These are phyloP conservation scores for Skeletonema menzelii DNA, from an alignment of 108 stramenopile species.

Conservation along the genomic window DNA sequence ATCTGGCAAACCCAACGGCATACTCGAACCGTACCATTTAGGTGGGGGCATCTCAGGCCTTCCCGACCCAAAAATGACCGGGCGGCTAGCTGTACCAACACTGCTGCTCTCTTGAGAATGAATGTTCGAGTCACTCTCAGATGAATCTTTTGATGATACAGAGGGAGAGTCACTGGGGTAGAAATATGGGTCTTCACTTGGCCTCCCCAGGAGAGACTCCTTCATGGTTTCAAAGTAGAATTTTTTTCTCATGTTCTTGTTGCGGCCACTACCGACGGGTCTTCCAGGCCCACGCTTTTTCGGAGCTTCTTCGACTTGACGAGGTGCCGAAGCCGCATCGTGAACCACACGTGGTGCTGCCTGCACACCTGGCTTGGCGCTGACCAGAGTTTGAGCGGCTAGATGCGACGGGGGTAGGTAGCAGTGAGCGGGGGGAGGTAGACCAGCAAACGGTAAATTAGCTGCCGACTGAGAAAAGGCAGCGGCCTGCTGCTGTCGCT, in stretches of 20 bases:
- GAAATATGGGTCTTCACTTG: neutral
- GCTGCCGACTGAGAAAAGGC: neutral
- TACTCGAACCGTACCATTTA: constrained; percentile 56
- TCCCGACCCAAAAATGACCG: constrained; percentile 8
- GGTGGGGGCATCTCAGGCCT: constrained; percentile 37
- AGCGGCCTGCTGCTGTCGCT: neutral
- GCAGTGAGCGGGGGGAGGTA: neutral
- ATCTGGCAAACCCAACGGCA: constrained; percentile 71
- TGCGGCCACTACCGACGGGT: constrained; percentile 2
- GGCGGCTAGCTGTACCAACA: neutral
- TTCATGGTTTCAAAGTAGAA: neutral
- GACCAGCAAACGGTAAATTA: neutral
- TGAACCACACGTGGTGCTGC: neutral
- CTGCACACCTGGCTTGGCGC: neutral
- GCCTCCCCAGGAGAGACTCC: neutral
- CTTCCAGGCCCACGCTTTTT: neutral
- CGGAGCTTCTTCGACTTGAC: neutral
- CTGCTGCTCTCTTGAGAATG: neutral
- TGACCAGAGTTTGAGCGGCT: neutral
- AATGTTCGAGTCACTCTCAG: neutral
- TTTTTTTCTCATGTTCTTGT: neutral
- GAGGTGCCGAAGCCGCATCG: neutral
- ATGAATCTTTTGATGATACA: neutral
- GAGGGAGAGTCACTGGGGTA: neutral
- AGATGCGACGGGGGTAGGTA: neutral